Base-by-base conservation (phyloP, 352 stramenopile genomes). In the Phytophthora quininea region DNA sequence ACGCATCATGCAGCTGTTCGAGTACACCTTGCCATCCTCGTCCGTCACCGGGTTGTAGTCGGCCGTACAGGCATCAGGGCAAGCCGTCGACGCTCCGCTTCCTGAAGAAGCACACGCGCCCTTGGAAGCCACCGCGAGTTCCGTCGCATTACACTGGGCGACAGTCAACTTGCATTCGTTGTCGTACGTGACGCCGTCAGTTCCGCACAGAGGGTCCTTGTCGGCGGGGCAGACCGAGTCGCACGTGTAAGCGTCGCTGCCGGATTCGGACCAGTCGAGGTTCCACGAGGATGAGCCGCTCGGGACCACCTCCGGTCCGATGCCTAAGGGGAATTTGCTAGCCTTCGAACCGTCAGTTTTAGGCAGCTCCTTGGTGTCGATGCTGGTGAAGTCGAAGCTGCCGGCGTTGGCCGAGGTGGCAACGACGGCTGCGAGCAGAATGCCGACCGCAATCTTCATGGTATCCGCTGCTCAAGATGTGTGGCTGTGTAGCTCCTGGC, bases 161-260 rank as follows among this genome's bases (percentile, higher is more conserved):
- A 68, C 66, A 52, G 54, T 57, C 24, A 71, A 67, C 3, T 55
- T 51, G 24, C 58, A 68, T 54, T 68, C 67, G 42, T 67, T 75
- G 29, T 54, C 42, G 42, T 71, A 71, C 9, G 67, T 71, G 38
- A 67, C 67, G 42, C 52, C 67, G 35, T 84, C 63, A 14, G 69
- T 79, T n/a, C 76, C 76, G 19, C 76, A 84, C 1, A 84, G 64
- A 7, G 68, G 62, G 4, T 69, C 48, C 29, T 71, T 65, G 7
- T 62, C 42, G 14, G 64, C 69, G 27, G 61, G 49, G 57, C 73
- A 84, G 57, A 78, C 65, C 40, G 43, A 24, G 32, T 65, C 55
- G 35, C 65, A 69, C 43, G 43, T 29, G 14, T 49, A 80, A 14
- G 62, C 67, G 31, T 54, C 55, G 24, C 43, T 49, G 43, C 43